These are phyloP conservation scores for Epichloe bromicola DNA, from an alignment of 2,329 filamentous ascomycete genomes.

Conservation along the genomic window DNA sequence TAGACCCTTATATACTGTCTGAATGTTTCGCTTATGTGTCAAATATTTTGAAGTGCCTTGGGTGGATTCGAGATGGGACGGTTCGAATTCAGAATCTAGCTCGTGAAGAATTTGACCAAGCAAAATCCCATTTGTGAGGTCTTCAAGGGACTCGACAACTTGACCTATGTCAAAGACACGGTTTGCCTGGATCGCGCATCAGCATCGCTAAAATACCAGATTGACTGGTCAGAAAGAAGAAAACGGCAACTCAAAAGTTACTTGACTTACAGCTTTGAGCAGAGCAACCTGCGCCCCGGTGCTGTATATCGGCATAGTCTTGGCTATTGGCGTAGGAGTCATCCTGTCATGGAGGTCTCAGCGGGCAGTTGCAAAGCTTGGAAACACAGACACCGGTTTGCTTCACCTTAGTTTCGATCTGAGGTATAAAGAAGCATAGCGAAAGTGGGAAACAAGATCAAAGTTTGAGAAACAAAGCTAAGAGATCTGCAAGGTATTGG, in stretches of 20 bases:
- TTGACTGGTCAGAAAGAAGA: background rate
- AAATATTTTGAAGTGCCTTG: slow-evolving; percentile 30
- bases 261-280: slow-evolving; percentile 37
- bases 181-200: slow-evolving; percentile 16
- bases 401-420: background rate
- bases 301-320: slow-evolving; percentile 25
- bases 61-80: slow-evolving; percentile 36
- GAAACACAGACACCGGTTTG: background rate
- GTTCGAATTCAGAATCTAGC: slow-evolving; percentile 43
- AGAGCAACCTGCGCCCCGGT: slow-evolving; percentile 39
- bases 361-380: background rate
- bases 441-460: background rate
- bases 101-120: slow-evolving; percentile 45
- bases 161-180: slow-evolving; percentile 31
- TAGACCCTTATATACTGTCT: slow-evolving; percentile 40
- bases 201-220: slow-evolving; percentile 3
- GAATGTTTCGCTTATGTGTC: slow-evolving; percentile 38
- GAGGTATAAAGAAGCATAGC: background rate
- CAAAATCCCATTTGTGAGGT: slow-evolving; percentile 39
- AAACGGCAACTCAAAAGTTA: slow-evolving; percentile 1
- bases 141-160: slow-evolving; percentile 34
- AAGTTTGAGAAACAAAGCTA: background rate
- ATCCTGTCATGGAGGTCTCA: background rate
- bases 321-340: background rate
- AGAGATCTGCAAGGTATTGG: background rate